Conservation (phyloP, 305 asterid genomes). For the Rubia occidens region DNA sequence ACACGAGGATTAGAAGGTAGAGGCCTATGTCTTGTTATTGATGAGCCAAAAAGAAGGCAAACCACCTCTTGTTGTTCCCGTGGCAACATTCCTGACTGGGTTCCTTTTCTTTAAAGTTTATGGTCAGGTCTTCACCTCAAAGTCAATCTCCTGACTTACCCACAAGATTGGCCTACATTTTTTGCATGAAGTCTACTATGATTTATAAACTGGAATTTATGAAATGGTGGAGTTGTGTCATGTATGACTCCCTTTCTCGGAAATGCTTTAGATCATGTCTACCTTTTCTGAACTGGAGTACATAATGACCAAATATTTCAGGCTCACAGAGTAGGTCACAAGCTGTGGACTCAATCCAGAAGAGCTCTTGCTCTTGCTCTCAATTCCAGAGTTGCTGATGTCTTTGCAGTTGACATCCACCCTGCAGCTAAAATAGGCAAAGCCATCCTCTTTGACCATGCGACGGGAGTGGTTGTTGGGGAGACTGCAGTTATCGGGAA, state of each 20-base stretch:
- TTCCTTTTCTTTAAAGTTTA: not conserved
- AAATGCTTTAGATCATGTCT: not conserved
- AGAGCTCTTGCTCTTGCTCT: conserved; percentile 19
- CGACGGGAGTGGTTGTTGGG: conserved; percentile 28
- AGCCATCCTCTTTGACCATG: conserved; percentile 22
- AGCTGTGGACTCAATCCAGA: conserved; percentile 20
- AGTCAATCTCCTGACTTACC: not conserved
- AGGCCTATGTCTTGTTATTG: not conserved
- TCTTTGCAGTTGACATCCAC: conserved; percentile 25
- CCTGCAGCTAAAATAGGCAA: conserved; percentile 26
- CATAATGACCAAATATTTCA: not conserved
- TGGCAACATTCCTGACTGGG: not conserved
- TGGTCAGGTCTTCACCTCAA: not conserved
- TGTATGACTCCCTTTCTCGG: not conserved
- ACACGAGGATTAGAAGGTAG: not conserved
- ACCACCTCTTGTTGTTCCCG: not conserved
- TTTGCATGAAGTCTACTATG: not conserved
- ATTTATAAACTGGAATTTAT: not conserved
- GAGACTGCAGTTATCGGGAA: conserved; percentile 28
- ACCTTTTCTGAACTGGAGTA: not conserved
- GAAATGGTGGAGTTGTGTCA: not conserved
- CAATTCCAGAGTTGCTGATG: conserved; percentile 22
- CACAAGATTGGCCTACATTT: not conserved
- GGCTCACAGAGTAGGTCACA: conserved; percentile 24
- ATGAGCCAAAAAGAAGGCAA: not conserved